Evolutionary conservation across 306 rosid genomes (phyloP).

Genomic region (Canavalia gladiata): DNA sequence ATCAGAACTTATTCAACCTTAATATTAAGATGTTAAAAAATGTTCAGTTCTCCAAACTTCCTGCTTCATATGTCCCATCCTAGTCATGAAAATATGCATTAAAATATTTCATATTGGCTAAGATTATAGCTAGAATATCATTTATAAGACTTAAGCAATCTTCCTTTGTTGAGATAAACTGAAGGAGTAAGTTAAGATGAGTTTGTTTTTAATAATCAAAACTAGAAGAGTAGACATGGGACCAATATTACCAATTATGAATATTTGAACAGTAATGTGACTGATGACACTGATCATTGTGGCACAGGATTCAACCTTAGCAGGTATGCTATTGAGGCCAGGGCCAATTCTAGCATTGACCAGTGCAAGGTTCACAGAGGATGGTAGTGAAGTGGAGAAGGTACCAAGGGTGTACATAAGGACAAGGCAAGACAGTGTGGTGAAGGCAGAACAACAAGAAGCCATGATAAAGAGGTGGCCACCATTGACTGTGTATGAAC

Average conservation of each 20-base stretch:
- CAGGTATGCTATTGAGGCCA: slow-evolving; percentile 79
- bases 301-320: slow-evolving; percentile 79
- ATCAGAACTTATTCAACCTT: too few relatives aligned
- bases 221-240: background rate
- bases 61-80: too few relatives aligned
- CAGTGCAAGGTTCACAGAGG: slow-evolving; percentile 61
- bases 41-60: too few relatives aligned
- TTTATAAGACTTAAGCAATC: too few relatives aligned
- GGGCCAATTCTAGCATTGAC: slow-evolving; percentile 73
- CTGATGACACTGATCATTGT: background rate
- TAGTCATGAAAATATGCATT: too few relatives aligned
- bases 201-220: too few relatives aligned
- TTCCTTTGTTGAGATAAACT: too few relatives aligned
- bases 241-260: background rate
- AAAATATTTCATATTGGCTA: too few relatives aligned
- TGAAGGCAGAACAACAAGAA: slow-evolving; percentile 81
- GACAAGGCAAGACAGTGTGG: slow-evolving; percentile 72
- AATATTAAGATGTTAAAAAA: too few relatives aligned
- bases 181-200: too few relatives aligned
- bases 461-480: slow-evolving; percentile 87
- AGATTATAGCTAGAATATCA: too few relatives aligned
- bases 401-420: slow-evolving; percentile 76
- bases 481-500: slow-evolving; percentile 65
- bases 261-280: background rate
- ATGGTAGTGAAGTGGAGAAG: slow-evolving; percentile 50